Conservation (phyloP, 2,329 filamentous ascomycete species). For the Hypoxylon sp. region DNA sequence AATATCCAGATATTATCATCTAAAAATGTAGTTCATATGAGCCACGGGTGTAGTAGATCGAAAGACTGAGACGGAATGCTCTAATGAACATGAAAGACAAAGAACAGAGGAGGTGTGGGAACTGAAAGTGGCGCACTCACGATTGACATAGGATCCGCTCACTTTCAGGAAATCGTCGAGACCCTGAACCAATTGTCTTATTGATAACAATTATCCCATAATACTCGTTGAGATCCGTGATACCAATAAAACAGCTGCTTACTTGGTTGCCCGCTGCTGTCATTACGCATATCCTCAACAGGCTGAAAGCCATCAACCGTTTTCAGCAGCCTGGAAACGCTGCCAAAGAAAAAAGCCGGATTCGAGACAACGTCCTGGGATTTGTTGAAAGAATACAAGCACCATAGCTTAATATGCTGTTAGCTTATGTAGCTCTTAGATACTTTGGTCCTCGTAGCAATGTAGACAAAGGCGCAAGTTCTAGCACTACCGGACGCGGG, state of each 20-base stretch:
- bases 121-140: neutral
- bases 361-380: slow-evolving; percentile 2
- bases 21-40: neutral
- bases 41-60: neutral
- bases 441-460: slow-evolving; percentile 8
- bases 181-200: neutral
- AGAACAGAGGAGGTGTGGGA: neutral
- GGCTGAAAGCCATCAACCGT: slow-evolving; percentile 7
- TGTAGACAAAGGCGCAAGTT: slow-evolving; percentile 27
- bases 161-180: neutral
- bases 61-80: neutral
- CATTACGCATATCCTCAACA: neutral
- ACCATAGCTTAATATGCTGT: neutral
- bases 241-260: neutral
- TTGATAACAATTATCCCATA: neutral
- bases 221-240: neutral
- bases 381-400: slow-evolving; percentile 12
- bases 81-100: neutral
- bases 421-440: neutral
- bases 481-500: slow-evolving; percentile 23
- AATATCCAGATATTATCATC: neutral
- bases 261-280: neutral
- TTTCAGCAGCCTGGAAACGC: slow-evolving; percentile 8
- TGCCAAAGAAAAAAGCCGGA: slow-evolving; percentile 17
- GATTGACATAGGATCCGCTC: neutral